Conservation (phyloP, 2,329 filamentous ascomycete genomes). For the Phoma sp. region DNA sequence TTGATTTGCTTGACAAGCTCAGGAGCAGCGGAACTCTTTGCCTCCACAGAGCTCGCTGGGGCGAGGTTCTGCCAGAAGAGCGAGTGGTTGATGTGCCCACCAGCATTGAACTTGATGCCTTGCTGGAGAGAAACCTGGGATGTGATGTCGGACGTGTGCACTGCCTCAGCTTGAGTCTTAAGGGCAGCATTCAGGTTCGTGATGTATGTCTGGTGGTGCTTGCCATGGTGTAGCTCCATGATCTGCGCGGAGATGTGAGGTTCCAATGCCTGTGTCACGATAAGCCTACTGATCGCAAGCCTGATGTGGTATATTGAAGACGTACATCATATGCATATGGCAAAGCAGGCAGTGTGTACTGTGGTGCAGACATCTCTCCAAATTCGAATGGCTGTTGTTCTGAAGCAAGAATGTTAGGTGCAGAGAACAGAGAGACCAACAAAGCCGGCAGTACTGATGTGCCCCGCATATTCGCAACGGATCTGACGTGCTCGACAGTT, state of each 20-base stretch:
- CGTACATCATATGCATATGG: slow-evolving; percentile 73
- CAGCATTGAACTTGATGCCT: slow-evolving; percentile 85
- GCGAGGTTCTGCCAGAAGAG: slow-evolving; percentile 89
- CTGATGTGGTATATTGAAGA: neutral
- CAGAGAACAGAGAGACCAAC: slow-evolving; percentile 24
- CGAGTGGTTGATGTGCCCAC: slow-evolving; percentile 91
- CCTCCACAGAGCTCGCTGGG: slow-evolving; percentile 64
- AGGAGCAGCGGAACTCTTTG: slow-evolving; percentile 63
- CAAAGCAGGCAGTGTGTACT: slow-evolving; percentile 68
- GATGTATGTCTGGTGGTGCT: slow-evolving; percentile 81
- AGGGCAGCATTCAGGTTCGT: slow-evolving; percentile 75
- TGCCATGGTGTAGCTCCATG: slow-evolving; percentile 81
- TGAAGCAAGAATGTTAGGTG: slow-evolving; percentile 24
- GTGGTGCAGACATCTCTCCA: slow-evolving; percentile 46
- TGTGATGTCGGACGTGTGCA: slow-evolving; percentile 64
- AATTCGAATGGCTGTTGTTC: slow-evolving; percentile 46
- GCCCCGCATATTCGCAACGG: slow-evolving; percentile 35
- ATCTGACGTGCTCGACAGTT: slow-evolving; percentile 21
- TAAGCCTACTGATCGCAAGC: slow-evolving; percentile 12
- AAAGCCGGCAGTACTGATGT: slow-evolving; percentile 16
- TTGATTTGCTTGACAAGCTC: slow-evolving; percentile 67
- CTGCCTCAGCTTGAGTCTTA: slow-evolving; percentile 64
- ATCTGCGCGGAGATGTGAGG: slow-evolving; percentile 78
- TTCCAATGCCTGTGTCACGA: slow-evolving; percentile 65
- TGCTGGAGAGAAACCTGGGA: slow-evolving; percentile 71